These are phyloP conservation scores for Leucaena leucocephala DNA, from an alignment of 306 rosid species.

Conservation along the genomic window DNA sequence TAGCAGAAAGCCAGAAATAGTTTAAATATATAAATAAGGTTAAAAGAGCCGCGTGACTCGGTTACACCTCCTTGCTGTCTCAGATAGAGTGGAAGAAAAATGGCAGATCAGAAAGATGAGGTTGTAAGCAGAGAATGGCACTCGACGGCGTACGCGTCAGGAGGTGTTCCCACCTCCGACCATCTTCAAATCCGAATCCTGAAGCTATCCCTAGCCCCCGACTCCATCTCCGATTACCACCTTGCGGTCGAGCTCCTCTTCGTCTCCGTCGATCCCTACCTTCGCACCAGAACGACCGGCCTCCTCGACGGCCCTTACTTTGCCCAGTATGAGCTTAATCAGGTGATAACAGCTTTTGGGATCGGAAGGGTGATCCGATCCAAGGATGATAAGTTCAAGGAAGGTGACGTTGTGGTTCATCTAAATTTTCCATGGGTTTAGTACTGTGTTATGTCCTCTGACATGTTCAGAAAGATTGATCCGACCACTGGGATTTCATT, in stretches of 20 bases:
- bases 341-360: slow-evolving; percentile 43
- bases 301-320: slow-evolving; percentile 49
- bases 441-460: slow-evolving; percentile 39
- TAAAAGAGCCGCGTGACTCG: no score
- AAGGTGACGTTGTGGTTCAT: slow-evolving; percentile 45
- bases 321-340: slow-evolving; percentile 35
- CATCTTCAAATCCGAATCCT: slow-evolving; percentile 42
- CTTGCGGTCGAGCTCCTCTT: slow-evolving; percentile 39
- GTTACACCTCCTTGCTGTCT: no score
- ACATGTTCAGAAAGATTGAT: slow-evolving; percentile 38
- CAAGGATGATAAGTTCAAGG: slow-evolving; percentile 40
- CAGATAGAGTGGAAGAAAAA: no score
- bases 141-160: slow-evolving; percentile 42
- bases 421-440: slow-evolving; percentile 45
- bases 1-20: no score
- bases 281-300: slow-evolving; percentile 51
- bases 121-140: slow-evolving; percentile 62
- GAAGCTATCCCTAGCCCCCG: slow-evolving; percentile 23
- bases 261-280: slow-evolving; percentile 54
- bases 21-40: no score
- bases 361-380: slow-evolving; percentile 50
- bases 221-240: slow-evolving; percentile 53
- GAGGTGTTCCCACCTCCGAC: slow-evolving; percentile 59
- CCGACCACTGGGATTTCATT: slow-evolving; percentile 43
- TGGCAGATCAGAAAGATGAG: no score